Evolutionary conservation across 306 rosid species (phyloP), one percentile per base, ranked within the genome.

Genomic region (Cyamopsis tetragonoloba): DNA sequence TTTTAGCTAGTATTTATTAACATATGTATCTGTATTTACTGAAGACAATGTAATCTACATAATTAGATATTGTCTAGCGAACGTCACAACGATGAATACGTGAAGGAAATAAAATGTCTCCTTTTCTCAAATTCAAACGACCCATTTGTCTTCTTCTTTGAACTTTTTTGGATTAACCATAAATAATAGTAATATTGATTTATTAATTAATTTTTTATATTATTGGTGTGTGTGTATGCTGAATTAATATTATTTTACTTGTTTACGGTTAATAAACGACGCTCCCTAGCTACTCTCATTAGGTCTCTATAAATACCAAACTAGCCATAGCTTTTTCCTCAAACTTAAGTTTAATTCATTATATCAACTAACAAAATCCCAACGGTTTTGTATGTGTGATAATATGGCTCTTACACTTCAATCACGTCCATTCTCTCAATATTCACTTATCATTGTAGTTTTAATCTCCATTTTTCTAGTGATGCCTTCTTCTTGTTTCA

Each of bases 401-500:
- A 39, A 49, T 5, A 81, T 81, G 85, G 67, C 77, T 62, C 50
- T 19, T 17, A 34, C 41, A 44, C 31, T 28, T 66, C 53, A 12
- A 38, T n/a, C n/a, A n/a, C 23, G 5, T 73, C 51, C 56, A 4
- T 49, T 68, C 30, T 56, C 39, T 42, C 13, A 22, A 9, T n/a
- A n/a, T n/a, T 17, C 46, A 39, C 7, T 66, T 34, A 19, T 18
- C 5, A 47, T 67, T 23, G 0, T 64, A 27, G 68, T 23, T 41
- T 42, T 70, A 28, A 23, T 81, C 24, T 41, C 67, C 13, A 13
- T 67, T 17, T 77, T 81, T 47, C 53, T 68, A 12, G 60, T 59
- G 38, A 74, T 7, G 50, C 81, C 87, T 68, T 72, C 79, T 23
- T 79, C 42, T 54, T 66, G 84, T 63, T 71, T 79, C 60, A 73